Conservation (phyloP, 1,284 basidiomycete genomes). For the Nidula niveotomentosa region DNA sequence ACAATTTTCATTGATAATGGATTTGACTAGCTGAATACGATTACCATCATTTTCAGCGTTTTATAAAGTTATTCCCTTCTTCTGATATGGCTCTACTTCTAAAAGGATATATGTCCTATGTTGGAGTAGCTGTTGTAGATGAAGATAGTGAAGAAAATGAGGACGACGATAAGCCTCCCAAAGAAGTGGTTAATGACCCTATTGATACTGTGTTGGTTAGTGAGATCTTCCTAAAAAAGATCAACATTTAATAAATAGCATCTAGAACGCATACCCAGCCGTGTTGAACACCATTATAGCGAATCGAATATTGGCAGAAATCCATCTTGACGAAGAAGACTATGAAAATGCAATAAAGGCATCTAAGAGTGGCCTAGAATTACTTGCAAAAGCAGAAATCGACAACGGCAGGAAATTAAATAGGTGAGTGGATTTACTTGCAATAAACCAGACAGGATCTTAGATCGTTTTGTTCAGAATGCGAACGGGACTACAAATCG, state of each 20-base stretch:
- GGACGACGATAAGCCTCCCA: constrained; percentile 24
- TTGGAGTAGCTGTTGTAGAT: constrained; percentile 45
- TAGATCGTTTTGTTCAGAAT: constrained; percentile 34
- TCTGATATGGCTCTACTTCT: constrained; percentile 61
- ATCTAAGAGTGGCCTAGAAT: constrained; percentile 68
- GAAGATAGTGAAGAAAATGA: constrained; percentile 39
- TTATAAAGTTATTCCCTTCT: constrained; percentile 68
- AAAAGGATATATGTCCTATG: constrained; percentile 68
- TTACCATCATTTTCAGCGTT: constrained; percentile 60
- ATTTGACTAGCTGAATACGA: constrained; percentile 60
- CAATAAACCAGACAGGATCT: not conserved
- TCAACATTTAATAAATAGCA: not conserved
- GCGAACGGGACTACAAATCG: constrained; percentile 60
- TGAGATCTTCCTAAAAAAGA: not conserved
- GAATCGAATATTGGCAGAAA: constrained; percentile 67
- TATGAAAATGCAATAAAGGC: constrained; percentile 74
- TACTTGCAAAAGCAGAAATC: constrained; percentile 55
- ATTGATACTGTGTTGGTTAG: constrained; percentile 55
- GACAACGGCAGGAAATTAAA: constrained; percentile 60
- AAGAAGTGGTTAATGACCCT: constrained; percentile 27
- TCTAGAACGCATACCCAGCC: constrained; percentile 58
- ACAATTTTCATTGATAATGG: constrained; percentile 16
- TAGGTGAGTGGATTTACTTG: constrained; percentile 33
- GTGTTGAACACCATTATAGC: constrained; percentile 69
- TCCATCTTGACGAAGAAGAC: constrained; percentile 79